Percentiles rank a stretch among this genome's conserved stretches.
These are phyloP conservation scores for Neurospora crassa DNA, from an alignment of 2,329 filamentous ascomycete species.

Conservation along the genomic window DNA sequence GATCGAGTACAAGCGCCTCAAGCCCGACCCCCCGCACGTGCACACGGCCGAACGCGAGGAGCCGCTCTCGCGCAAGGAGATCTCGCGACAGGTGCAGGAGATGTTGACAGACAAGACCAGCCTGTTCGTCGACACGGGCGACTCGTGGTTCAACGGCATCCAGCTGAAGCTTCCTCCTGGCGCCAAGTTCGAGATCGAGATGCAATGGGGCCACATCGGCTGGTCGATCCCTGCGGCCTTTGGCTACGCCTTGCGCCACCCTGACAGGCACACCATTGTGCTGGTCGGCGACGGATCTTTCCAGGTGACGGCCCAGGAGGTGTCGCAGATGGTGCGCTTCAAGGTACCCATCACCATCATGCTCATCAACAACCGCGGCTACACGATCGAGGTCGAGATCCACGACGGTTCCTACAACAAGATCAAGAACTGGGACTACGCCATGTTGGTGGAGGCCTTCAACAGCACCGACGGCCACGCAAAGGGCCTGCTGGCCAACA, in stretches of 20 bases:
- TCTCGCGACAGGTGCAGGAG: constrained; percentile 17
- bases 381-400: constrained; percentile 30
- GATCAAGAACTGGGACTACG: constrained; percentile 25
- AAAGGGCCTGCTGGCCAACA: constrained; percentile 15
- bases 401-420: constrained; percentile 25
- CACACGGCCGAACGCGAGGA: constrained; percentile 6
- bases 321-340: constrained; percentile 26
- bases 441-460: constrained; percentile 18
- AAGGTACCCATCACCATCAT: constrained; percentile 24
- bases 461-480: constrained; percentile 18
- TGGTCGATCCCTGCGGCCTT: constrained; percentile 21
- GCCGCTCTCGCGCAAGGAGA: constrained; percentile 19
- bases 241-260: constrained; percentile 17
- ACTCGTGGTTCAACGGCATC: constrained; percentile 23
- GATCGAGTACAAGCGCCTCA: constrained; percentile 19
- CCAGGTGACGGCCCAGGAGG: constrained; percentile 28
- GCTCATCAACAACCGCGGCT: constrained; percentile 28
- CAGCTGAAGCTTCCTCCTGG: constrained; percentile 17
- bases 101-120: constrained; percentile 14
- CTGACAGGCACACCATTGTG: constrained; percentile 21
- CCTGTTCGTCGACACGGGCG: constrained; percentile 20
- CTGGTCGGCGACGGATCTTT: constrained; percentile 27
- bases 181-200: constrained; percentile 22
- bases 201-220: constrained; percentile 23
- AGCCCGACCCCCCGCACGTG: constrained; percentile 11